phyloP scores from a whole-genome alignment of 2,329 filamentous ascomycete genomes.

The Aspergillus eucalypticola region DNA sequence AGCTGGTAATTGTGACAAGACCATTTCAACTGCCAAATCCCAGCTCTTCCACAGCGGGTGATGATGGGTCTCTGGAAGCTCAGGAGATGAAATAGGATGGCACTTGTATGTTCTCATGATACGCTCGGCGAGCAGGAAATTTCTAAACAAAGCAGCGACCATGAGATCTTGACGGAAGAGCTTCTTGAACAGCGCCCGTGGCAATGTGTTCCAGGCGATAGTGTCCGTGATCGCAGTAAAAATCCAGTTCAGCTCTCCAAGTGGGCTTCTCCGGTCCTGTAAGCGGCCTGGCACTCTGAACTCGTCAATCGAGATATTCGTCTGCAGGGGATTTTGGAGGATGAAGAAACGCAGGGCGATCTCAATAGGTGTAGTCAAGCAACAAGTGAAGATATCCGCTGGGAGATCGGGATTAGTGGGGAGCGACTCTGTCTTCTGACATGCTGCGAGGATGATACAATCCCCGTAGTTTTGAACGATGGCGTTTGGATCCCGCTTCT shows the following conservation, averaged over 20 bases:
- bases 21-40: conserved; percentile 96
- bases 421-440: conserved; percentile 84
- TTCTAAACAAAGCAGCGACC: conserved; percentile 96
- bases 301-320: conserved; percentile 71
- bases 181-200: conserved; percentile 88
- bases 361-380: conserved; percentile 93
- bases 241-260: conserved; percentile 98
- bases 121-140: conserved; percentile 90
- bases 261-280: conserved; percentile 86
- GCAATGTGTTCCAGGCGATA: conserved; percentile 95
- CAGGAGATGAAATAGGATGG: conserved; percentile 86
- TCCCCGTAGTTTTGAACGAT: conserved; percentile 69
- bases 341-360: conserved; percentile 98
- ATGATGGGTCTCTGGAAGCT: conserved; percentile 90
- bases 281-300: conserved; percentile 88
- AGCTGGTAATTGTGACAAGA: conserved; percentile 82
- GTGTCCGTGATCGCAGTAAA: conserved; percentile 99
- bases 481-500: conserved; percentile 71
- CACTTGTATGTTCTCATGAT: conserved; percentile 97
- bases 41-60: conserved; percentile 96
- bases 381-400: conserved; percentile 93
- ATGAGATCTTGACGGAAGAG: conserved; percentile 97
- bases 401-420: conserved; percentile 92
- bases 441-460: conserved; percentile 90
- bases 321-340: conserved; percentile 77